Percentiles rank a stretch among this genome's conserved stretches.
phyloP scores from a whole-genome alignment of 176 grass and related monocot genomes.

The Rhynchospora tenuis region DNA sequence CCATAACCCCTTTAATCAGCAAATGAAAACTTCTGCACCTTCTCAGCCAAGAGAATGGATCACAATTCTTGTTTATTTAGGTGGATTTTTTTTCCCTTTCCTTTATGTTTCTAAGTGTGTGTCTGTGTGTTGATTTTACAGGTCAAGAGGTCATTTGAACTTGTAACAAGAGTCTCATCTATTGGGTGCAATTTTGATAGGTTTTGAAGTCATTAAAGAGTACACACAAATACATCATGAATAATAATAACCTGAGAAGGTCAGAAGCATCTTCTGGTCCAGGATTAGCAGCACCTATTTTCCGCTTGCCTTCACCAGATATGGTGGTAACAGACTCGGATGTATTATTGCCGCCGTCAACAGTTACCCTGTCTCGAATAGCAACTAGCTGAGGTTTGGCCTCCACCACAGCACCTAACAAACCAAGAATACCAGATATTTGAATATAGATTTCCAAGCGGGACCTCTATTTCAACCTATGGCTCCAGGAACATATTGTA shows the following conservation, averaged over 20 bases:
- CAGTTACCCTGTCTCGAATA: conserved; percentile 65
- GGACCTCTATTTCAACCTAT: background rate
- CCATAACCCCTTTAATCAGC: background rate
- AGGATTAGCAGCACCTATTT: conserved; percentile 73
- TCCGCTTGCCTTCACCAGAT: conserved; percentile 48
- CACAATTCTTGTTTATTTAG: background rate
- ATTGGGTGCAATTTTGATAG: background rate
- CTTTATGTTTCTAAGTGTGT: background rate
- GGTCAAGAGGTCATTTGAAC: background rate
- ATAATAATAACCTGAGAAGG: conserved; percentile 65
- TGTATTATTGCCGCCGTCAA: conserved; percentile 35
- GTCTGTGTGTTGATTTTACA: background rate
- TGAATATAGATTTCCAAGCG: conserved; percentile 11
- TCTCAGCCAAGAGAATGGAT: background rate
- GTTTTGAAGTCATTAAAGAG: background rate
- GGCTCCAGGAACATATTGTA: background rate
- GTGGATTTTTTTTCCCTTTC: background rate
- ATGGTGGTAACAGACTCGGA: conserved; percentile 19
- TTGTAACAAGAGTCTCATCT: background rate
- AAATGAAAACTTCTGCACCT: background rate
- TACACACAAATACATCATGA: background rate
- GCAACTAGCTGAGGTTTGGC: conserved; percentile 74
- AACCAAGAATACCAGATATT: background rate
- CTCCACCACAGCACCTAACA: conserved; percentile 71
- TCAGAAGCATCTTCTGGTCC: conserved; percentile 81